These are phyloP conservation scores for Cetraspora pellucida DNA, from an alignment of 192 early-diverging fungal genomes.

Conservation along the genomic window DNA sequence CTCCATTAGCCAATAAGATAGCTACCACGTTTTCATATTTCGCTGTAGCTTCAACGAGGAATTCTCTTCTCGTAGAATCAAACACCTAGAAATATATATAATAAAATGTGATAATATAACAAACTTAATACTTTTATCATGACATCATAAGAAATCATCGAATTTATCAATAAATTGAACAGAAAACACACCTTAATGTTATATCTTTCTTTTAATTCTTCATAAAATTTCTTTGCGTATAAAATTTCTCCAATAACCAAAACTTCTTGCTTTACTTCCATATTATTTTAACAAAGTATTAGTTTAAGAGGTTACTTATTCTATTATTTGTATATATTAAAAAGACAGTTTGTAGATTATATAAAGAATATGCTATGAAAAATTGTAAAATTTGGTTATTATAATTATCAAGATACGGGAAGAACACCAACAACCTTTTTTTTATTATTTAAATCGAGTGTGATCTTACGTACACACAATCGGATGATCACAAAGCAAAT, in stretches of 20 bases:
- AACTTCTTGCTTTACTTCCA: constrained; percentile 14
- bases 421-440: too few species aligned
- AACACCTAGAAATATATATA: constrained; percentile 4
- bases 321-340: too few species aligned
- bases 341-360: too few species aligned
- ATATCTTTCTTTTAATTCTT: constrained; percentile 16
- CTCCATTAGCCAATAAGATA: constrained; percentile 24
- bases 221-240: neutral
- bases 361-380: too few species aligned
- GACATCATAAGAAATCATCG: too few species aligned
- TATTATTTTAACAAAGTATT: neutral
- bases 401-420: too few species aligned
- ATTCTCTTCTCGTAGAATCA: constrained; percentile 15
- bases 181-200: neutral
- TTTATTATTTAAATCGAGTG: too few species aligned
- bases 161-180: neutral
- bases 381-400: too few species aligned
- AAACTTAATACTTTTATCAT: too few species aligned
- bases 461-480: too few species aligned
- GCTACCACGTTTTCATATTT: constrained; percentile 25
- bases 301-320: too few species aligned
- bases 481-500: too few species aligned
- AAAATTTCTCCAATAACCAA: constrained; percentile 19
- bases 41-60: neutral
- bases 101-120: neutral